Evolutionary conservation across 352 stramenopile species (phyloP), one percentile per base, ranked within the genome.

Genomic region (Globisporangium spinosum): DNA sequence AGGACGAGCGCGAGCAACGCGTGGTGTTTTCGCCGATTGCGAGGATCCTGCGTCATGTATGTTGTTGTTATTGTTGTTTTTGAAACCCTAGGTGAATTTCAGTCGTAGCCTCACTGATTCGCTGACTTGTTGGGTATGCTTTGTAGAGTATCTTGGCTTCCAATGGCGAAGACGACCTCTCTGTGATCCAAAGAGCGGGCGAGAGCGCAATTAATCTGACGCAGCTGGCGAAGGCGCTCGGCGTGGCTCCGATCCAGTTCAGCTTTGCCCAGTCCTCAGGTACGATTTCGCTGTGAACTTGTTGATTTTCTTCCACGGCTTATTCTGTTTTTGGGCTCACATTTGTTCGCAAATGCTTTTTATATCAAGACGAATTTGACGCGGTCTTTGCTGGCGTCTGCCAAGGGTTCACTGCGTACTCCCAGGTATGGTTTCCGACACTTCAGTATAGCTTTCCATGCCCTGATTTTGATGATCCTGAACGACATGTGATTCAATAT

Each of bases 361-460:
- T 8, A 22, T 51, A 51, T 20, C 2, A 49, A 87, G 78, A 62
- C 15, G 74, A 89, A 17, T 69, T 89, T 9, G 67, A 79, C 20
- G 45, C 57, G 2, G 77, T 90, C 9, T 90, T 89, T 62, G 69
- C 60, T 8, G 75, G 73, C n/a, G 75, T 91, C 23, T 90, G 78
- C 64, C 71, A 83, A 32, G 83, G 77, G 6, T 92, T 96, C 54
- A 78, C 81, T 60, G 83, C 84, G 20, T 94, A 92, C 55, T 73
- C 76, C 20, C 75, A 91, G 35, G 35, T 43, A 12, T 15, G 35
- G 35, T 15, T 43, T 43, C 35, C 12, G 35, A 15, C 10, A 43
- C 35, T 43, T 15, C 4, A 43, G 10, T 5, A 43, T 43, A 43
- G 35, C 12, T 43, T 38, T 17, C 35, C 9, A 15, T 43, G 8